Conservation (phyloP, 192 early-diverging fungal species). For the Obelidium mucronatum region DNA sequence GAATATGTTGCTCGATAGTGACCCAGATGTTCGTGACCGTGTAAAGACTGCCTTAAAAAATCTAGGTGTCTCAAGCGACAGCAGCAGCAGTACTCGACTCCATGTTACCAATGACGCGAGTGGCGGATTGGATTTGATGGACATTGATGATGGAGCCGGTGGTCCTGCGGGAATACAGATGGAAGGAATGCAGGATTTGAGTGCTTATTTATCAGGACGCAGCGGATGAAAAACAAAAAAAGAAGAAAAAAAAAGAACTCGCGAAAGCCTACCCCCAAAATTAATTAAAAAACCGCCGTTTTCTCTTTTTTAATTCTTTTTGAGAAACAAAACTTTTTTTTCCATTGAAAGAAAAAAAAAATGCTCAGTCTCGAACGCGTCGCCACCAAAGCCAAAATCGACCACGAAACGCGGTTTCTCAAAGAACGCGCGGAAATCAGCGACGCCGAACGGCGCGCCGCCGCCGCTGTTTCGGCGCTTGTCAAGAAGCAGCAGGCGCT, state of each 20-base stretch:
- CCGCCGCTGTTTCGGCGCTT: not conserved
- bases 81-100: not conserved
- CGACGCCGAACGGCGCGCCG: not conserved
- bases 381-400: not conserved
- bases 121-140: conserved; percentile 18
- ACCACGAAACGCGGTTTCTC: not conserved
- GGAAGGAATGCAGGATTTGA: conserved; percentile 33
- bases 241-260: no score
- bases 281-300: no score
- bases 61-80: conserved; percentile 39
- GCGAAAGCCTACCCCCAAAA: no score
- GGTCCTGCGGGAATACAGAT: not conserved
- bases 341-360: no score
- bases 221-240: no score
- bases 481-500: conserved; percentile 4
- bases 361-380: not conserved
- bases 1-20: conserved; percentile 59
- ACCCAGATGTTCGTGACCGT: conserved; percentile 75
- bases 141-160: not conserved
- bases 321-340: not conserved
- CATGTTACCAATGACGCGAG: not conserved
- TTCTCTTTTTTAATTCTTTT: not conserved
- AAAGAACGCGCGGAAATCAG: not conserved
- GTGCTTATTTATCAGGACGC: not conserved
- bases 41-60: conserved; percentile 71